Percentiles rank a stretch among this genome's conserved stretches.
Evolutionary conservation across 345 rosid genomes (phyloP).

Genomic region (Cardamine resedifolia): DNA sequence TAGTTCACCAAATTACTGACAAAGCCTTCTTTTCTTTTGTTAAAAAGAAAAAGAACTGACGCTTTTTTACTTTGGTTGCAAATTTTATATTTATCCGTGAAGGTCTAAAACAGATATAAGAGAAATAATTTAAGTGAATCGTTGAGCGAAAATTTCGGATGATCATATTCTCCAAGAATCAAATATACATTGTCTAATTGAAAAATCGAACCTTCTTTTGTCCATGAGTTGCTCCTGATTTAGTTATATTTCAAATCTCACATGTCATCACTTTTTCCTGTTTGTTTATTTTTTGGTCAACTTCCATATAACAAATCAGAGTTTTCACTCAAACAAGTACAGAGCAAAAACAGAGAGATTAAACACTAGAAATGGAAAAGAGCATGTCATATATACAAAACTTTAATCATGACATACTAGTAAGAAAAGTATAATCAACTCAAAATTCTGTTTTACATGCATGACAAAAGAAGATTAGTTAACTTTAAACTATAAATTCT

Average conservation of each 20-base stretch:
- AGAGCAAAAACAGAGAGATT: neutral
- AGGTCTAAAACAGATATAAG: neutral
- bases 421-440: neutral
- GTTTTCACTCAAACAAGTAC: neutral
- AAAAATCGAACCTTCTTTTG: conserved; percentile 5
- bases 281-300: neutral
- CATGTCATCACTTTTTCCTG: neutral
- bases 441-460: neutral
- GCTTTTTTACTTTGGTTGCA: conserved; percentile 27
- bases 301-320: neutral
- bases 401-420: neutral
- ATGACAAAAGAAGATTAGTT: conserved; percentile 2
- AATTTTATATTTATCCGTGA: neutral
- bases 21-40: neutral
- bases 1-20: neutral
- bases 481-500: conserved; percentile 1
- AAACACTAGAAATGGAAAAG: neutral
- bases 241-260: conserved; percentile 18
- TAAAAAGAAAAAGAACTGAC: neutral
- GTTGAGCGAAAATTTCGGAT: conserved; percentile 31
- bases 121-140: neutral
- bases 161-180: conserved; percentile 6
- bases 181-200: neutral
- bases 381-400: neutral
- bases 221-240: conserved; percentile 32